A percentile compares a stretch with the other conserved stretches of the same genome.
phyloP scores from a whole-genome alignment of 495 filamentous ascomycete genomes.

The Podospora didyma region DNA sequence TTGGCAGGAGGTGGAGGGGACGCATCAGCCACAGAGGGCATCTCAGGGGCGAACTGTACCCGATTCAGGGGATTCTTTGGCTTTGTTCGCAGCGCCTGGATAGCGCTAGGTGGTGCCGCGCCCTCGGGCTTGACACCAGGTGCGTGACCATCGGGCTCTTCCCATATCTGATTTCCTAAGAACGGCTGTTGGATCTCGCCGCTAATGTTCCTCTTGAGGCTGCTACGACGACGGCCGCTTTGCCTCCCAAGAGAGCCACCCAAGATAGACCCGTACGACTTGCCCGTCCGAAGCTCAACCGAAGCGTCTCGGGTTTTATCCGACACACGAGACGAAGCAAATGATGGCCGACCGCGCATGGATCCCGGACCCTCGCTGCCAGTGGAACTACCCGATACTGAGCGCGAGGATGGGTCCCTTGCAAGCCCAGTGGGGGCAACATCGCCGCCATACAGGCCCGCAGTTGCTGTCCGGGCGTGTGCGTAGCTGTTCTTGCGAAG shows the following conservation, averaged over 20 bases:
- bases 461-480: conserved; percentile 58
- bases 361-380: conserved; percentile 33
- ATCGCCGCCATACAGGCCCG: conserved; percentile 47
- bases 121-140: conserved; percentile 4
- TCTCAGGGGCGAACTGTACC: conserved; percentile 42
- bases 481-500: conserved; percentile 57
- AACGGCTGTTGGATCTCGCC: conserved; percentile 54
- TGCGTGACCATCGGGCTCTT: conserved; percentile 61
- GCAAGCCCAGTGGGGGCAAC: conserved; percentile 46
- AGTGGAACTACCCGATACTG: conserved; percentile 48
- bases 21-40: conserved; percentile 14
- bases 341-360: conserved; percentile 23
- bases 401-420: conserved; percentile 40
- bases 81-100: conserved; percentile 36
- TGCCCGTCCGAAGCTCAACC: conserved; percentile 20
- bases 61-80: conserved; percentile 59
- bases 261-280: conserved; percentile 25
- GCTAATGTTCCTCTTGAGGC: conserved; percentile 53
- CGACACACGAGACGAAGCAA: conserved; percentile 22
- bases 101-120: conserved; percentile 12
- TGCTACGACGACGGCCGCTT: conserved; percentile 38
- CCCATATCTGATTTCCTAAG: conserved; percentile 81
- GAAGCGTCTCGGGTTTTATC: conserved; percentile 25
- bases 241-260: conserved; percentile 17
- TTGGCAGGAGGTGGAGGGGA: conserved; percentile 34